phyloP scores from a whole-genome alignment of 2,329 filamentous ascomycete genomes.

The Pseudopyricularia cyperi region DNA sequence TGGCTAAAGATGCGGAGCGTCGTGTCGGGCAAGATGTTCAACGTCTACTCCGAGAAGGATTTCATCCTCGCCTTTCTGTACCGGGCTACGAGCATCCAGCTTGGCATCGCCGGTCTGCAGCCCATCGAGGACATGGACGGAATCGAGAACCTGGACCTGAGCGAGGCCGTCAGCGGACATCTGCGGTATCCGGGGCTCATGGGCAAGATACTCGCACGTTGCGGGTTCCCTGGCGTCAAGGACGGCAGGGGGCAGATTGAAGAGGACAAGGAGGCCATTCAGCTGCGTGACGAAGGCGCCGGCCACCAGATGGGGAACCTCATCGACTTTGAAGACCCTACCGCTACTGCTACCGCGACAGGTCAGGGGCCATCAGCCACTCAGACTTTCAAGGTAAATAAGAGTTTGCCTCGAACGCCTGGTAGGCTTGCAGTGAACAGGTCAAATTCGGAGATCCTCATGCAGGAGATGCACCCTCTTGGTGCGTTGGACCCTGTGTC shows the following conservation, averaged over 20 bases:
- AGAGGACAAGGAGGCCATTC: constrained; percentile 29
- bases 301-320: constrained; percentile 18
- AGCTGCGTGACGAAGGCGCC: constrained; percentile 17
- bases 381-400: neutral
- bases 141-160: constrained; percentile 44
- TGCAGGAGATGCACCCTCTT: neutral
- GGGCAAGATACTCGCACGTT: constrained; percentile 36
- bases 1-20: constrained; percentile 70
- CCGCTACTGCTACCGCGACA: constrained; percentile 4
- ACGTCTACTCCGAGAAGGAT: constrained; percentile 80
- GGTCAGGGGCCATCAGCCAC: constrained; percentile 1
- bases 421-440: neutral
- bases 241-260: constrained; percentile 31
- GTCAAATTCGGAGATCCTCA: neutral
- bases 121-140: constrained; percentile 51
- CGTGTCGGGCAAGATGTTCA: constrained; percentile 71
- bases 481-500: neutral
- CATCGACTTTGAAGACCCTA: constrained; percentile 27
- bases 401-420: neutral
- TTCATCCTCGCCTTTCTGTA: constrained; percentile 82
- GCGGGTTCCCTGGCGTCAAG: constrained; percentile 34
- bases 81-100: constrained; percentile 67
- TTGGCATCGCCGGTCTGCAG: constrained; percentile 75
- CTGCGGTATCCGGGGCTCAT: constrained; percentile 25
- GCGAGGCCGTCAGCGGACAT: constrained; percentile 31